Evolutionary conservation across 371 early-diverging fungal species (phyloP).

Genomic region (Mortierella polycephala): DNA sequence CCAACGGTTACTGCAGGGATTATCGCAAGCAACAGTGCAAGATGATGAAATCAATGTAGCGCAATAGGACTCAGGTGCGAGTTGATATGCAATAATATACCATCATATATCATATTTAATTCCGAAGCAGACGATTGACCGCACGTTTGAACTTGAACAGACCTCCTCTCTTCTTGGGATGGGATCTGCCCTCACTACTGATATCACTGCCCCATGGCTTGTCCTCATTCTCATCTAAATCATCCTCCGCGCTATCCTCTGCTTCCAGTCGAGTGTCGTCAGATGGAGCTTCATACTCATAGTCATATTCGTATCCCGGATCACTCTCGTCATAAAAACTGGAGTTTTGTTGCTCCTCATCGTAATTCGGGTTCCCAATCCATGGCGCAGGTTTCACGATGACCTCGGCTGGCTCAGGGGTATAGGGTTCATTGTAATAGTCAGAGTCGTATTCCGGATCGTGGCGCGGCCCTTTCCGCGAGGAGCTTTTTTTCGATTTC

Average conservation of each 20-base stretch:
- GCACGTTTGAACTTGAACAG: slow-evolving; percentile 49
- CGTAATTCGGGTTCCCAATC: slow-evolving; percentile 51
- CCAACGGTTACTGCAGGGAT: slow-evolving; percentile 25
- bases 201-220: slow-evolving; percentile 24
- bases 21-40: slow-evolving; percentile 15
- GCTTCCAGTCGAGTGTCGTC: slow-evolving; percentile 10
- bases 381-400: slow-evolving; percentile 39
- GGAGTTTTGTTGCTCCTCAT: slow-evolving; percentile 37
- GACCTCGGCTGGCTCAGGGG: slow-evolving; percentile 41
- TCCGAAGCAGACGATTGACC: slow-evolving; percentile 51
- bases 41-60: no score
- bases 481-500: slow-evolving; percentile 17
- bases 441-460: slow-evolving; percentile 45
- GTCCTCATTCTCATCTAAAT: slow-evolving; percentile 21
- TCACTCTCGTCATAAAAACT: slow-evolving; percentile 27
- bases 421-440: slow-evolving; percentile 38
- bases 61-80: no score
- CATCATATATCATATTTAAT: slow-evolving; percentile 2
- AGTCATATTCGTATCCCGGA: slow-evolving; percentile 19
- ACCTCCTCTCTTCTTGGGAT: slow-evolving; percentile 33
- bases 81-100: no score
- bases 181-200: not conserved
- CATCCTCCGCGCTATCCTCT: slow-evolving; percentile 20
- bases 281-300: slow-evolving; percentile 19
- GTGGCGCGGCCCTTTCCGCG: slow-evolving; percentile 18